A percentile compares a stretch with the other conserved stretches of the same genome.
phyloP scores from a whole-genome alignment of 352 stramenopile genomes.

The Stephanocyclus meneghinianus region DNA sequence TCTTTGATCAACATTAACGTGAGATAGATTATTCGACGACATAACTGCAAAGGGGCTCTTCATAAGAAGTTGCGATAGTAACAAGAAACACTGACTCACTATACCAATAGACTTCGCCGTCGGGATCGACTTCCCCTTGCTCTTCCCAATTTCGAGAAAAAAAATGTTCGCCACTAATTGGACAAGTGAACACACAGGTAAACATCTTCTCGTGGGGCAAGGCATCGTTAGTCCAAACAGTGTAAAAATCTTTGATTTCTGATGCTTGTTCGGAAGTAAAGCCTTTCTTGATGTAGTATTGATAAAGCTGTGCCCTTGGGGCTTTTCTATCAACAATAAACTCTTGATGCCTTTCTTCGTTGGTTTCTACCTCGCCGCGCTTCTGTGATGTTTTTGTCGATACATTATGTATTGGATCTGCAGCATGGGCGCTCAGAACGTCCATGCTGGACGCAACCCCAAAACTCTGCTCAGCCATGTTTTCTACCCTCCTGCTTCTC shows the following conservation, averaged over 20 bases:
- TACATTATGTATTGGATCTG: no score
- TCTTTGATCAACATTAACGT: neutral
- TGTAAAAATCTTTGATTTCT: conserved; percentile 43
- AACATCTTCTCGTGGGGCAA: conserved; percentile 3
- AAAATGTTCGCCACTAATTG: conserved; percentile 10
- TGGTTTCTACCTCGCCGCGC: no score
- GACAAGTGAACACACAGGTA: conserved; percentile 12
- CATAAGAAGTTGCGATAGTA: neutral
- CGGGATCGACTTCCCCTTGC: neutral
- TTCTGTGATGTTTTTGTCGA: no score
- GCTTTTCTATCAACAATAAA: neutral
- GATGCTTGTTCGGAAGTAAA: conserved; percentile 21
- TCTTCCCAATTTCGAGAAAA: conserved; percentile 3
- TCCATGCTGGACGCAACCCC: no score
- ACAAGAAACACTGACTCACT: conserved; percentile 14
- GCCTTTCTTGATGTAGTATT: conserved; percentile 29
- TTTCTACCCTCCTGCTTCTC: neutral
- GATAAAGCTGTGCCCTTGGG: conserved; percentile 25
- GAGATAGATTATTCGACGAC: neutral
- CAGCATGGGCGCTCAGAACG: no score
- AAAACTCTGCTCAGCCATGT: neutral
- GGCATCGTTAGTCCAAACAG: conserved; percentile 23
- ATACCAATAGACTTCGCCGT: conserved; percentile 1
- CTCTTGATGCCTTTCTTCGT: no score
- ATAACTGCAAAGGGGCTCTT: neutral